These are phyloP conservation scores for Paspalum notatum DNA, from an alignment of 176 grass and related monocot genomes.

Conservation along the genomic window DNA sequence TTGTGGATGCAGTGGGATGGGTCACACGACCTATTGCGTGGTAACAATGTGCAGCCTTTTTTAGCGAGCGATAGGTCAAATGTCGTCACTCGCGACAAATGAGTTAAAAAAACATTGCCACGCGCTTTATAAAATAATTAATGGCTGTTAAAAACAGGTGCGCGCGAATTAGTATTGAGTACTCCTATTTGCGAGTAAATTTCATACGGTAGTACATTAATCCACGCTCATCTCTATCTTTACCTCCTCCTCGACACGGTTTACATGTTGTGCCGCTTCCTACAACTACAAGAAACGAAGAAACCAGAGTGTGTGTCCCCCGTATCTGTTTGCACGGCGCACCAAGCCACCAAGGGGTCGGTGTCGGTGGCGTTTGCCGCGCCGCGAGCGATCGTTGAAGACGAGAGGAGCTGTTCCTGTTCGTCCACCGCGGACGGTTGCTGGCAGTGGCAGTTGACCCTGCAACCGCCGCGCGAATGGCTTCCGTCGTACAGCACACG, in stretches of 20 bases:
- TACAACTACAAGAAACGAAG: background rate
- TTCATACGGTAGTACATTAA: background rate
- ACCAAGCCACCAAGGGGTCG: background rate
- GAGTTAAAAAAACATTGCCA: too few species aligned
- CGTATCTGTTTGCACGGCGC: background rate
- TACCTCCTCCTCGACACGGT: background rate
- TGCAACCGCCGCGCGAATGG: background rate
- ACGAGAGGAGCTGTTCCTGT: conserved; percentile 2
- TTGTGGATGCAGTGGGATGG: too few species aligned
- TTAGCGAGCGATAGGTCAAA: too few species aligned
- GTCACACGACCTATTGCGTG: too few species aligned
- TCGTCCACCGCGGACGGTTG: conserved; percentile 18
- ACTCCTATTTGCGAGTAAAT: background rate
- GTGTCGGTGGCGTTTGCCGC: background rate
- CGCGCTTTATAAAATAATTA: too few species aligned
- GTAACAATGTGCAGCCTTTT: too few species aligned
- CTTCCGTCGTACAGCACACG: conserved; percentile 5
- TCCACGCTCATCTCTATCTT: background rate
- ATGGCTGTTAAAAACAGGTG: too few species aligned
- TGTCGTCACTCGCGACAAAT: too few species aligned
- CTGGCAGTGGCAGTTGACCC: conserved; percentile 27
- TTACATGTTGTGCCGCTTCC: background rate
- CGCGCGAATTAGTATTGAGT: too few species aligned
- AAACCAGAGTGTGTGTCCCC: background rate
- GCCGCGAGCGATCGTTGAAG: background rate